Evolutionary conservation across 116 monocot species (phyloP).

Genomic region (Iris pallida): DNA sequence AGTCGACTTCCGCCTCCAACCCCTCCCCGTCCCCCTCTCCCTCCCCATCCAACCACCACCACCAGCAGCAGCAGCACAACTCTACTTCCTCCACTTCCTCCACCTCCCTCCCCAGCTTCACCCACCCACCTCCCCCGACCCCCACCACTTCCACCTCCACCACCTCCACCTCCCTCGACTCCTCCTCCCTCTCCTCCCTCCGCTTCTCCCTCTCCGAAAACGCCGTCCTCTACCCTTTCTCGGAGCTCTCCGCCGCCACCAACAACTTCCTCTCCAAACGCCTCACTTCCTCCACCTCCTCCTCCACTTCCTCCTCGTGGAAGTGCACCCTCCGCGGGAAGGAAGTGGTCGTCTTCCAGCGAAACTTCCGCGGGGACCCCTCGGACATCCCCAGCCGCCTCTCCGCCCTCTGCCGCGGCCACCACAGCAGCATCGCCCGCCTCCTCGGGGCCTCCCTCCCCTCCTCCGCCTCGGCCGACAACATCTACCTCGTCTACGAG

Average conservation of each 20-base stretch:
- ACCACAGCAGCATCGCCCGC: conserved; percentile 36
- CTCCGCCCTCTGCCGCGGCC: conserved; percentile 24
- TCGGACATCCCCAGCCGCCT: conserved; percentile 21
- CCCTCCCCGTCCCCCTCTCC: not conserved
- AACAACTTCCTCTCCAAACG: conserved; percentile 18
- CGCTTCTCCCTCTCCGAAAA: conserved; percentile 7
- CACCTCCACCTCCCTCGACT: conserved; percentile 6
- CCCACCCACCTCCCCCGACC: not conserved
- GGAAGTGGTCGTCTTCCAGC: conserved; percentile 31
- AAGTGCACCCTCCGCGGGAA: conserved; percentile 37
- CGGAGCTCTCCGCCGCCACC: conserved; percentile 32
- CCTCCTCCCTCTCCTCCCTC: conserved; percentile 17
- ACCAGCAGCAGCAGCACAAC: not conserved
- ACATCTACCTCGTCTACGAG: conserved; percentile 46
- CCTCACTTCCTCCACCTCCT: conserved; percentile 22
- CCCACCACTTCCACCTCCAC: conserved; percentile 8
- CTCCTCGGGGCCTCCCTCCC: conserved; percentile 43
- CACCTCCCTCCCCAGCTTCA: not conserved
- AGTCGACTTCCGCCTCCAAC: not conserved
- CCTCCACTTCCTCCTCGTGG: conserved; percentile 34
- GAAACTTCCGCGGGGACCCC: conserved; percentile 21
- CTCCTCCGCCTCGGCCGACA: conserved; percentile 6
- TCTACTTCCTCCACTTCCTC: not conserved
- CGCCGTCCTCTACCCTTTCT: conserved; percentile 13
- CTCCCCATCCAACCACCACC: not conserved